A percentile compares a stretch with the other conserved stretches of the same genome.
These are phyloP conservation scores for Penicillium sp. DNA, from an alignment of 2,329 filamentous ascomycete genomes.

Conservation along the genomic window DNA sequence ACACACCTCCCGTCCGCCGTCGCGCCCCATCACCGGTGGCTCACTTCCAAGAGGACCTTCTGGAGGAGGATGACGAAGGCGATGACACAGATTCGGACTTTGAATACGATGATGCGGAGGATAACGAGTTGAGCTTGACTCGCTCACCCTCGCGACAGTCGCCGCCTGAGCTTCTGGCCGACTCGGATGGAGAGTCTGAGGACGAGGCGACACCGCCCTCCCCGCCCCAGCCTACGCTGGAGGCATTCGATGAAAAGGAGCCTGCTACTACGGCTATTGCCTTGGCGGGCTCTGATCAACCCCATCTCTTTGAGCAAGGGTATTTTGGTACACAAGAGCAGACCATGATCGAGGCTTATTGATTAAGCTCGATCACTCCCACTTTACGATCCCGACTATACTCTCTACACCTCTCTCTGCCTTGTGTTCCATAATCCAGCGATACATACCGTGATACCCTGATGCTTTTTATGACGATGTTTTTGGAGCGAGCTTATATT, in stretches of 20 bases:
- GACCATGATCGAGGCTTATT: slow-evolving; percentile 53
- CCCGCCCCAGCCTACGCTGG: slow-evolving; percentile 57
- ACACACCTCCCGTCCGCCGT: slow-evolving; percentile 32
- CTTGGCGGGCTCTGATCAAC: slow-evolving; percentile 37
- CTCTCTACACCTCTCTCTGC: slow-evolving; percentile 1
- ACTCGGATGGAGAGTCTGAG: slow-evolving; percentile 65
- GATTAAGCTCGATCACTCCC: slow-evolving; percentile 2
- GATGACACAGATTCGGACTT: slow-evolving; percentile 58
- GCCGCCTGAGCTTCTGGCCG: slow-evolving; percentile 68
- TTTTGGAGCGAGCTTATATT: slow-evolving; percentile 7
- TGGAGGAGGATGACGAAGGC: slow-evolving; percentile 35
- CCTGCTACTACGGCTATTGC: slow-evolving; percentile 44
- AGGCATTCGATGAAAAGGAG: slow-evolving; percentile 62
- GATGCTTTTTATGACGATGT: slow-evolving; percentile 18
- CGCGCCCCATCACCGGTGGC: slow-evolving; percentile 36
- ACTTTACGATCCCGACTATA: slow-evolving; percentile 7
- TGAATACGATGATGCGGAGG: slow-evolving; percentile 59
- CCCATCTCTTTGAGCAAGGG: slow-evolving; percentile 49
- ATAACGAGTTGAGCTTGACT: slow-evolving; percentile 64
- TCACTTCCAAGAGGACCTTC: slow-evolving; percentile 31
- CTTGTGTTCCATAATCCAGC: slow-evolving; percentile 24
- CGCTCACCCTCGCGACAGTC: slow-evolving; percentile 67
- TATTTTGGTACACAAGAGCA: slow-evolving; percentile 50
- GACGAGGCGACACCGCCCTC: slow-evolving; percentile 73
- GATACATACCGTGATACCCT: slow-evolving; percentile 26